These are phyloP conservation scores for Talaromyces thailandensis DNA, from an alignment of 495 filamentous ascomycete species.

Conservation along the genomic window DNA sequence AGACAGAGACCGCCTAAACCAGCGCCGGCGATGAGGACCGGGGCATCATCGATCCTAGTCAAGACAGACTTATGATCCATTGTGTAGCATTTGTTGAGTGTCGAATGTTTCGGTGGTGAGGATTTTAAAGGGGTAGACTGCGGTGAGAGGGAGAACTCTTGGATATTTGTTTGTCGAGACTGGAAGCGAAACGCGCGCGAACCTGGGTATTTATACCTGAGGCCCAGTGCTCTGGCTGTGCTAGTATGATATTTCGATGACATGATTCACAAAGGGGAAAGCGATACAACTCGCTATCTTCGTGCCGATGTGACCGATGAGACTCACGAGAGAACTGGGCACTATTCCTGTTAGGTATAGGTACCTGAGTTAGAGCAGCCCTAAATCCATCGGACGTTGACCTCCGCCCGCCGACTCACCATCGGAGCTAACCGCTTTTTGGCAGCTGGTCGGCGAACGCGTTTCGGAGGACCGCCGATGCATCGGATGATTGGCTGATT, in stretches of 20 bases:
- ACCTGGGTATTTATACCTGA: background rate
- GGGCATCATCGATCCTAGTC: slow-evolving; percentile 1
- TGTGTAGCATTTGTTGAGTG: background rate
- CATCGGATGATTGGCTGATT: background rate
- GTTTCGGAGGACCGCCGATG: background rate
- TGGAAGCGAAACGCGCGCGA: background rate
- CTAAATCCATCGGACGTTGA: background rate
- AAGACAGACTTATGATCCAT: background rate
- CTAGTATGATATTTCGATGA: background rate
- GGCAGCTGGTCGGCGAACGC: background rate
- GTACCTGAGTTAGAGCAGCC: background rate
- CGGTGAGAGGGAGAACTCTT: background rate
- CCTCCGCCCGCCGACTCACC: background rate
- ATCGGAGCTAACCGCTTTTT: background rate
- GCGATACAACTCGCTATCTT: background rate
- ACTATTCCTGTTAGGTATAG: background rate
- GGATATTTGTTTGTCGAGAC: background rate
- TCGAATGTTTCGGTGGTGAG: background rate
- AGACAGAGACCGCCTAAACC: slow-evolving; percentile 47
- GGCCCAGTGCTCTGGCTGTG: background rate
- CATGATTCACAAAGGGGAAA: background rate
- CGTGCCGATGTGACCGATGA: background rate
- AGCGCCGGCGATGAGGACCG: slow-evolving; percentile 37
- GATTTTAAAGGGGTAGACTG: background rate
- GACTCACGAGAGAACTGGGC: background rate